Conservation (phyloP, 2,329 filamentous ascomycete species). For the Xylaria sp. region DNA sequence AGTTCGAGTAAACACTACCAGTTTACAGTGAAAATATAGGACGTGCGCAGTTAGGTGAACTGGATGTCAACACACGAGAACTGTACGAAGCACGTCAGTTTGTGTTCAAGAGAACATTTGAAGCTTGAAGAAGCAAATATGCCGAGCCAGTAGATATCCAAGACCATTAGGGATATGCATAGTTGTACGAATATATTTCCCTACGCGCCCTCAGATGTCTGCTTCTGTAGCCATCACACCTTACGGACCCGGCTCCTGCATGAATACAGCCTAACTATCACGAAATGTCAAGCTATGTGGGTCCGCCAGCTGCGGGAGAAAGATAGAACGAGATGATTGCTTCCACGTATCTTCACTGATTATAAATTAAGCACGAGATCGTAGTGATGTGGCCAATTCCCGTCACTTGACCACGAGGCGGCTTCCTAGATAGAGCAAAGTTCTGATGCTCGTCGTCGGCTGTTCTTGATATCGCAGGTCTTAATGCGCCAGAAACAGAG, state of each 20-base stretch:
- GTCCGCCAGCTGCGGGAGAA: not conserved
- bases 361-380: not conserved
- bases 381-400: too few relatives aligned
- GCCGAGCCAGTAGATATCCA: not conserved
- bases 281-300: not conserved
- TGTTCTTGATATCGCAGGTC: constrained; percentile 7
- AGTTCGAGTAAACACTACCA: too few relatives aligned
- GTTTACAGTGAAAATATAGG: too few relatives aligned
- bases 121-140: not conserved
- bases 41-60: too few relatives aligned
- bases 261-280: not conserved
- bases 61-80: too few relatives aligned
- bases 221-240: not conserved
- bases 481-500: not conserved
- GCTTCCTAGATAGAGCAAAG: constrained; percentile 19
- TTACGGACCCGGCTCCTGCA: not conserved
- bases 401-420: not conserved
- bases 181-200: not conserved
- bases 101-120: not conserved
- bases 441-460: not conserved
- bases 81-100: too few relatives aligned
- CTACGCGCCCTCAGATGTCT: not conserved
- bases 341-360: not conserved
- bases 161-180: not conserved
- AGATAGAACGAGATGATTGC: not conserved